Conservation (phyloP, 257 asterid genomes). For the Euphrasia confusa region DNA sequence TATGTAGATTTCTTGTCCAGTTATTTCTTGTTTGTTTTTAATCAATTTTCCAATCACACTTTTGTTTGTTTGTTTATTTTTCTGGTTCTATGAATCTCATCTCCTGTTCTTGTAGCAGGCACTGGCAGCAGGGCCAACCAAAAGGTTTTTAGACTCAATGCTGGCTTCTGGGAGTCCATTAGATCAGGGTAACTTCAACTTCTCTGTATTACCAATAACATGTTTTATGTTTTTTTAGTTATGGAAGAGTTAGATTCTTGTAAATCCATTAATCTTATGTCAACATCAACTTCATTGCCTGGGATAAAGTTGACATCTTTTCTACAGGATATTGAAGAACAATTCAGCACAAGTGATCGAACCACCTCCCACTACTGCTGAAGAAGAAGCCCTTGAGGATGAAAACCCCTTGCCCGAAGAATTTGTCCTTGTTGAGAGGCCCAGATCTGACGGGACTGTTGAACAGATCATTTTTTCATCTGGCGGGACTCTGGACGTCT, state of each 20-base stretch:
- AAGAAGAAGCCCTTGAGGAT: slow-evolving; percentile 47
- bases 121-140: slow-evolving; percentile 53
- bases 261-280: slow-evolving; percentile 1
- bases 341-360: slow-evolving; percentile 61
- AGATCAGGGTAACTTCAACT: slow-evolving; percentile 69
- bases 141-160: slow-evolving; percentile 52
- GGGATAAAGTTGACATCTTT: slow-evolving; percentile 19
- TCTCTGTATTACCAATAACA: neutral
- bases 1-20: slow-evolving; percentile 1
- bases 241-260: slow-evolving; percentile 1
- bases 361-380: slow-evolving; percentile 41
- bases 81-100: neutral
- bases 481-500: slow-evolving; percentile 80
- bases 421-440: slow-evolving; percentile 79
- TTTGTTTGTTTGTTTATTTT: neutral
- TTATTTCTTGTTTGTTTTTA: too few relatives aligned
- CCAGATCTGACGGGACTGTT: slow-evolving; percentile 61
- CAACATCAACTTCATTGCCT: neutral
- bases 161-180: slow-evolving; percentile 88
- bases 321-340: slow-evolving; percentile 68
- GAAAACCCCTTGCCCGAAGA: slow-evolving; percentile 75
- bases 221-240: neutral
- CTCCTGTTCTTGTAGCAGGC: slow-evolving; percentile 44
- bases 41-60: slow-evolving; percentile 1
- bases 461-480: slow-evolving; percentile 91